Percentiles rank a stretch among this genome's conserved stretches.
These are phyloP conservation scores for Thymus mandschuricus DNA, from an alignment of 257 asterid genomes.

Conservation along the genomic window DNA sequence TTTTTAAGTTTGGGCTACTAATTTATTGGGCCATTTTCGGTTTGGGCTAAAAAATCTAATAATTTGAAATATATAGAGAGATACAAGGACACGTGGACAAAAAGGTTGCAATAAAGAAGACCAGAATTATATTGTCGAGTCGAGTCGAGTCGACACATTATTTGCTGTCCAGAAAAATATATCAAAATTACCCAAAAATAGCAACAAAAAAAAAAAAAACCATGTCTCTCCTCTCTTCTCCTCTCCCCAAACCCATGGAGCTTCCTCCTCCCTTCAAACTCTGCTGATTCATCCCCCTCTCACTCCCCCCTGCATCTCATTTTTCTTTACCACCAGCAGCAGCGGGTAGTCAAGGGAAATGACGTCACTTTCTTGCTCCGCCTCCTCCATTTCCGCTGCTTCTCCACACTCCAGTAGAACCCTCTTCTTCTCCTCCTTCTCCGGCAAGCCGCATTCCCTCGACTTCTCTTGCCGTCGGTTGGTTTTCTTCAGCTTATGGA, in stretches of 20 bases:
- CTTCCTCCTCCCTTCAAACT: conserved; percentile 22
- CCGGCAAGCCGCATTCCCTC: conserved; percentile 24
- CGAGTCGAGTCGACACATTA: conserved; percentile 1
- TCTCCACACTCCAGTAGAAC: conserved; percentile 34
- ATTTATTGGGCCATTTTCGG: no score
- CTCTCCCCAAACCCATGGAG: conserved; percentile 7
- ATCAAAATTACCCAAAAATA: not conserved
- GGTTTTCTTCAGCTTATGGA: conserved; percentile 7
- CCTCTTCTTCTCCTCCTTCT: conserved; percentile 36
- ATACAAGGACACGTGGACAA: not conserved
- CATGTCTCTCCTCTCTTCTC: not conserved
- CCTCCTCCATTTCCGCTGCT: conserved; percentile 43
- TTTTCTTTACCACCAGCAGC: not conserved
- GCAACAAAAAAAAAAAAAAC: not conserved
- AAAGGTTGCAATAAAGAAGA: not conserved
- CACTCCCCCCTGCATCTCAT: not conserved
- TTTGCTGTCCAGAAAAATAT: conserved; percentile 32
- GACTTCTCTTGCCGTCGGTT: conserved; percentile 41
- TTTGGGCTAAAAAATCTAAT: no score
- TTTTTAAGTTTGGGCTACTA: no score
- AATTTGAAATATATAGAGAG: not conserved
- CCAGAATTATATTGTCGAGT: not conserved
- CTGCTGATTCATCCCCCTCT: conserved; percentile 19
- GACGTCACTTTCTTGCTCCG: conserved; percentile 46
- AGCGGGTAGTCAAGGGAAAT: conserved; percentile 23